Evolutionary conservation across 306 rosid genomes (phyloP).

Genomic region (Cucumis hystrix): DNA sequence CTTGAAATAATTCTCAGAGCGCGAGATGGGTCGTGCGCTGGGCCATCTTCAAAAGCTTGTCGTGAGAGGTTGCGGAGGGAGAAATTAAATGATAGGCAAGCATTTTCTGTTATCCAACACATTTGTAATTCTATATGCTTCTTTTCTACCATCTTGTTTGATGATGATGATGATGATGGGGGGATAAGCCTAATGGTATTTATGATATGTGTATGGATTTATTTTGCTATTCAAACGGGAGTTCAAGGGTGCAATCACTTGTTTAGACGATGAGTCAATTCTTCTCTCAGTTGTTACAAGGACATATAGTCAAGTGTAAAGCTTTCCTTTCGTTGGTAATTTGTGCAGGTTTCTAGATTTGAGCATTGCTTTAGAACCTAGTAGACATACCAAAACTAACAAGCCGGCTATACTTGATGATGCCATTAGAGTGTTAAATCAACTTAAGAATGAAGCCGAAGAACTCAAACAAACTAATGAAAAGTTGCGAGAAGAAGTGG

Average conservation of each 20-base stretch:
- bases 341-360: conserved; percentile 58
- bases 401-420: conserved; percentile 76
- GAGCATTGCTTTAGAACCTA: conserved; percentile 74
- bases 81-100: conserved; percentile 78
- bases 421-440: conserved; percentile 66
- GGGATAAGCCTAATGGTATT: not conserved
- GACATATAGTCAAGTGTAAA: not conserved
- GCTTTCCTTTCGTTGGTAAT: not conserved
- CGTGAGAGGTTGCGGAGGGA: conserved; percentile 87
- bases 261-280: not conserved
- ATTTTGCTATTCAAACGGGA: not conserved
- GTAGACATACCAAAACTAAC: conserved; percentile 57
- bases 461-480: conserved; percentile 66
- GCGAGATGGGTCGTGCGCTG: conserved; percentile 33
- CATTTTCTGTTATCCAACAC: not conserved
- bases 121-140: not conserved
- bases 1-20: conserved; percentile 25
- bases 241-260: not conserved
- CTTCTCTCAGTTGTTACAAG: not conserved
- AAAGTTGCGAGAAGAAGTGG: conserved; percentile 62
- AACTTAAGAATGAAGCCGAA: conserved; percentile 59
- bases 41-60: conserved; percentile 63
- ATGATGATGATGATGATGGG: not conserved
- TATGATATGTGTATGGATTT: not conserved
- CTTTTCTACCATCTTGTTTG: not conserved